These are phyloP conservation scores for Exserohilum rostratum DNA, from an alignment of 2,329 filamentous ascomycete species.

Conservation along the genomic window DNA sequence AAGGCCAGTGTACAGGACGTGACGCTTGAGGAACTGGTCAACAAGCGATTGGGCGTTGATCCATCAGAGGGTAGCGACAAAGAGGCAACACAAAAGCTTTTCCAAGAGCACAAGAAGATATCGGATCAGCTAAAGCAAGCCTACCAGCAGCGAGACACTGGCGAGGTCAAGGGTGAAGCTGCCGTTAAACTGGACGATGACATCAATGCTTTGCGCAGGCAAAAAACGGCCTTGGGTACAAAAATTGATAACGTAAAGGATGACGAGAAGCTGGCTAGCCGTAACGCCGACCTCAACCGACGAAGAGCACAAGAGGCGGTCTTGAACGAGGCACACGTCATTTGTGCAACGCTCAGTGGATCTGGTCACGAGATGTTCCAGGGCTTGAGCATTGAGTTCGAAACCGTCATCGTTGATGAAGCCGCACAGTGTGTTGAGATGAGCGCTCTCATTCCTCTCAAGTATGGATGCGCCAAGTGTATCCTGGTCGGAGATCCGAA, in stretches of 20 bases:
- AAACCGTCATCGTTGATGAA: slow-evolving; percentile 98
- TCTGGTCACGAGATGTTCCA: slow-evolving; percentile 98
- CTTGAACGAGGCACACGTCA: slow-evolving; percentile 85
- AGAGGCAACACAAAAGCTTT: slow-evolving; percentile 68
- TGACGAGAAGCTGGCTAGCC: slow-evolving; percentile 77
- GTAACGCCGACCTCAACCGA: slow-evolving; percentile 84
- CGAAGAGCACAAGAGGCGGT: slow-evolving; percentile 89
- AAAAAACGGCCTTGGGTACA: slow-evolving; percentile 76
- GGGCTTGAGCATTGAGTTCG: slow-evolving; percentile 91
- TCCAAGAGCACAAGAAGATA: slow-evolving; percentile 67
- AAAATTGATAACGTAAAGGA: slow-evolving; percentile 89
- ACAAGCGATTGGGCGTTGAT: slow-evolving; percentile 65
- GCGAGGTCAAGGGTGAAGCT: slow-evolving; percentile 65
- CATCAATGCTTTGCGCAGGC: slow-evolving; percentile 77
- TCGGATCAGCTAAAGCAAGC: slow-evolving; percentile 72
- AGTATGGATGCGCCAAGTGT: slow-evolving; percentile 96
- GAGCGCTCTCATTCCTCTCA: slow-evolving; percentile 92
- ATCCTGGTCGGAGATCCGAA: slow-evolving; percentile 98
- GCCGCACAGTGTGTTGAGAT: slow-evolving; percentile 98
- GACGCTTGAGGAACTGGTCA: slow-evolving; percentile 90
- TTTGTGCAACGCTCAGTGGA: slow-evolving; percentile 93
- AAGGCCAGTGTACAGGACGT: slow-evolving; percentile 88
- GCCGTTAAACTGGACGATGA: slow-evolving; percentile 73
- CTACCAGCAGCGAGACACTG: slow-evolving; percentile 70
- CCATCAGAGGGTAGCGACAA: slow-evolving; percentile 49